Conservation (phyloP, 176 grass and related monocot genomes). For the Puya raimondii region DNA sequence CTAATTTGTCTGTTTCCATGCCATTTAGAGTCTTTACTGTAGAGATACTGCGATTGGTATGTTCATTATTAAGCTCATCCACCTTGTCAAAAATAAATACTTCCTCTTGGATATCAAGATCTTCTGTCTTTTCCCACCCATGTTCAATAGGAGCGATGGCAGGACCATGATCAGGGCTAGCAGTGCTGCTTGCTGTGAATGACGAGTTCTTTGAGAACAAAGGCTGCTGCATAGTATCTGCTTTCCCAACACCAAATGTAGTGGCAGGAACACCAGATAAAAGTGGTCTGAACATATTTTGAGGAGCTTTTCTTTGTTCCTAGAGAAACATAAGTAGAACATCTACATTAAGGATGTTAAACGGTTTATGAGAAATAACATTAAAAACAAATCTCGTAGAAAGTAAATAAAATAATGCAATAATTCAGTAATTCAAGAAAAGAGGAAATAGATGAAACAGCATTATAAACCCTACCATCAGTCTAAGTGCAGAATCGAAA, state of each 20-base stretch:
- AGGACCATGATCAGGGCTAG: conserved; percentile 45
- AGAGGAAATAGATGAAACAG: conserved; percentile 4
- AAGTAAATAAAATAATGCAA: conserved; percentile 7
- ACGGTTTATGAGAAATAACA: too few relatives aligned
- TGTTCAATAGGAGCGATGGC: conserved; percentile 35
- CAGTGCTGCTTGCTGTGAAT: conserved; percentile 55
- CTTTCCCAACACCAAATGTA: conserved; percentile 45
- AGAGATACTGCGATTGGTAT: conserved; percentile 13
- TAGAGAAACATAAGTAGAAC: conserved; percentile 21
- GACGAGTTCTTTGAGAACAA: conserved; percentile 64
- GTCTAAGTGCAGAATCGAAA: conserved; percentile 80
- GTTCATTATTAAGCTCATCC: conserved; percentile 56
- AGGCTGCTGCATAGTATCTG: conserved; percentile 38
- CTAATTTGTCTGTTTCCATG: conserved; percentile 10
- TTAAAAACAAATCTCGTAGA: too few relatives aligned
- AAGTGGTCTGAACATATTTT: conserved; percentile 87
- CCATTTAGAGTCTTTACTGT: conserved; percentile 1
- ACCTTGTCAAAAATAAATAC: conserved; percentile 81
- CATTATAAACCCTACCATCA: conserved; percentile 50
- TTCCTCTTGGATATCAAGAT: conserved; percentile 42
- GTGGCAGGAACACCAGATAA: conserved; percentile 70
- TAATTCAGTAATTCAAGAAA: conserved; percentile 10
- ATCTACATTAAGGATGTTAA: too few relatives aligned
- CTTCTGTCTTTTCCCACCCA: conserved; percentile 41
- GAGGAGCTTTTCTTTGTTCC: conserved; percentile 77